phyloP scores from a whole-genome alignment of 202 grass and related monocot species.

The Cymbopogon flexuosus region DNA sequence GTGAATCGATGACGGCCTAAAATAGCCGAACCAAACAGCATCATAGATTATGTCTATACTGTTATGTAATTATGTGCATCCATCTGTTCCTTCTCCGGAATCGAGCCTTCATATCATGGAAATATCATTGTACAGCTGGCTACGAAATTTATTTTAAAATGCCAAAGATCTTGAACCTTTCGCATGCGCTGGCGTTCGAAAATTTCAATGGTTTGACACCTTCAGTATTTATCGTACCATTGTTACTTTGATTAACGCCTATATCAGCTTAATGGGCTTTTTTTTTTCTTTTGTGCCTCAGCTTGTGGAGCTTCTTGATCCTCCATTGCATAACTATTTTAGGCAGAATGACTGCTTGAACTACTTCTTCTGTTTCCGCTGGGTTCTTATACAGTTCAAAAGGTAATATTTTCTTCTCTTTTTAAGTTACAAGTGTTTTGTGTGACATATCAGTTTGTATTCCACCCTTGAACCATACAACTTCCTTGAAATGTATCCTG shows the following conservation, averaged over 20 bases:
- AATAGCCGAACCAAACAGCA: too few species aligned
- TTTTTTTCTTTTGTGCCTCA: constrained; percentile 30
- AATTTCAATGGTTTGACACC: background rate
- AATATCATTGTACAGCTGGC: background rate
- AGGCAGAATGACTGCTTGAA: constrained; percentile 88
- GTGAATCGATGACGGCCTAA: too few species aligned
- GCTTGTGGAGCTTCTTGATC: constrained; percentile 92
- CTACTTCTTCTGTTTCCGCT: constrained; percentile 99
- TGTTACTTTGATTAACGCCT: background rate
- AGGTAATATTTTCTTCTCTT: constrained; percentile 45
- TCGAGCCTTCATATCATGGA: background rate
- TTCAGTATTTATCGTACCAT: background rate
- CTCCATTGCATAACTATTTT: constrained; percentile 77
- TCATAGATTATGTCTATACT: background rate
- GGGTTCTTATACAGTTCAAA: constrained; percentile 99
- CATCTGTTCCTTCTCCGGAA: background rate
- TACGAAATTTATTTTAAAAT: constrained; percentile 8
- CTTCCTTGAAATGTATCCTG: background rate
- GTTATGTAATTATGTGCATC: constrained; percentile 13
- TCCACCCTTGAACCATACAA: constrained; percentile 3
- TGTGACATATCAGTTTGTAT: background rate
- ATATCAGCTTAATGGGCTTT: constrained; percentile 21
- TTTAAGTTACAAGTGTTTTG: constrained; percentile 1
- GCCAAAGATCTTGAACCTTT: constrained; percentile 4
- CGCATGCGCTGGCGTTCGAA: background rate